A percentile compares a stretch with the other conserved stretches of the same genome.
These are phyloP conservation scores for Sechiopsis laciniata DNA, from an alignment of 306 rosid species.

Conservation along the genomic window DNA sequence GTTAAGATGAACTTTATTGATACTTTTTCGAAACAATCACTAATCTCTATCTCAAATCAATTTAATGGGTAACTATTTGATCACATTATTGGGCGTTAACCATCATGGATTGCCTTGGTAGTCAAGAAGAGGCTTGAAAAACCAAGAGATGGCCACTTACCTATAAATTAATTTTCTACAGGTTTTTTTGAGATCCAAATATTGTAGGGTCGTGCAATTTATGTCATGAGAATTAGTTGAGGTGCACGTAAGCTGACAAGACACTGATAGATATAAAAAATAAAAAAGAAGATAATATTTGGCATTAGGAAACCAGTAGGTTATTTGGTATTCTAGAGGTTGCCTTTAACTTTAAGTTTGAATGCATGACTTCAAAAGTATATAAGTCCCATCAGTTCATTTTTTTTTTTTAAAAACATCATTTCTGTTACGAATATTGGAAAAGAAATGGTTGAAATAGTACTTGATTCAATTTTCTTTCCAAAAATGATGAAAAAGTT, in stretches of 20 bases:
- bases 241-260: too few relatives aligned
- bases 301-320: neutral
- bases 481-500: constrained; percentile 4
- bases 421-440: neutral
- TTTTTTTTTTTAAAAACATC: neutral
- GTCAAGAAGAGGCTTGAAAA: too few relatives aligned
- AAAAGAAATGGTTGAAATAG: neutral
- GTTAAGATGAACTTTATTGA: neutral
- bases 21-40: neutral
- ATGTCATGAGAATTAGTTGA: too few relatives aligned
- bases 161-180: too few relatives aligned
- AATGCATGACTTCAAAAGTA: constrained; percentile 12
- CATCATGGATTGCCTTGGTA: too few relatives aligned
- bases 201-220: too few relatives aligned
- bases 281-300: neutral
- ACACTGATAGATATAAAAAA: too few relatives aligned
- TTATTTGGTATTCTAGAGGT: neutral
- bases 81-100: neutral
- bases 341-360: neutral
- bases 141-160: too few relatives aligned
- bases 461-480: constrained; percentile 1
- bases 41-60: neutral
- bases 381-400: neutral
- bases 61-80: neutral
- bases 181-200: too few relatives aligned